Percentiles rank a stretch among this genome's conserved stretches.
These are phyloP conservation scores for Ceratopteris richardii DNA, from an alignment of 75 land plant species.

Conservation along the genomic window DNA sequence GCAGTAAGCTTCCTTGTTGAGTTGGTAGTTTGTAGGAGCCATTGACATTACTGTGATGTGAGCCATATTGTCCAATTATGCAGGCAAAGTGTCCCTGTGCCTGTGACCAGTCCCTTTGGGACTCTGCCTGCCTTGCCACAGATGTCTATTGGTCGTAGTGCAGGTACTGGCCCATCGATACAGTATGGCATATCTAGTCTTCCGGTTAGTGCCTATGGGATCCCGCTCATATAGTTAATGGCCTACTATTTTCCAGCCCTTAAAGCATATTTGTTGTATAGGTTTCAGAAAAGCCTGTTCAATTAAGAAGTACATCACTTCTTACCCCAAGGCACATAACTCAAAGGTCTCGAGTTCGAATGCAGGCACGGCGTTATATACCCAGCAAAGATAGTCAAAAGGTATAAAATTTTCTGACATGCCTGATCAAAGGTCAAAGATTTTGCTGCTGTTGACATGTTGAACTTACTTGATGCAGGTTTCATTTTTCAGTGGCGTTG, in stretches of 20 bases:
- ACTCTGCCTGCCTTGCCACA: constrained; percentile 95
- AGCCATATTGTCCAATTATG: too few relatives aligned
- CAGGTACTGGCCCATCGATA: constrained; percentile 69
- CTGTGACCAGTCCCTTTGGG: constrained; percentile 82
- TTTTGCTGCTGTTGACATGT: too few relatives aligned
- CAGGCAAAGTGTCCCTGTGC: constrained; percentile 1
- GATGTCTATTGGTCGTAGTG: constrained; percentile 71
- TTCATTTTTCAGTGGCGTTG: constrained; percentile 83
- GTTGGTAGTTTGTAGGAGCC: too few relatives aligned
- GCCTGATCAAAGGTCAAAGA: too few relatives aligned
- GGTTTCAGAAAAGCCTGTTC: constrained; percentile 72
- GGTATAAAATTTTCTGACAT: too few relatives aligned
- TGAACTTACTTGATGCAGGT: too few relatives aligned
- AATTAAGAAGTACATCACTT: constrained; percentile 54
- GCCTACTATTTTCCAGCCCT: too few relatives aligned
- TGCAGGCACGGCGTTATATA: constrained; percentile 75
- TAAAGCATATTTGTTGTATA: too few relatives aligned
- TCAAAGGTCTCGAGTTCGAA: constrained; percentile 58
- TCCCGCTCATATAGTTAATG: too few relatives aligned
- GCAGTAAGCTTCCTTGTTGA: too few relatives aligned
- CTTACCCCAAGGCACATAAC: constrained; percentile 71
- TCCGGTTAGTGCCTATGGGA: constrained; percentile 62
- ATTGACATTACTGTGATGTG: too few relatives aligned
- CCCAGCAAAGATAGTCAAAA: constrained; percentile 65
- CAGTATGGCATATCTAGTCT: constrained; percentile 97